A percentile compares a stretch with the other conserved stretches of the same genome.
phyloP scores from a whole-genome alignment of 345 rosid species.

The Nasturtium officinale region DNA sequence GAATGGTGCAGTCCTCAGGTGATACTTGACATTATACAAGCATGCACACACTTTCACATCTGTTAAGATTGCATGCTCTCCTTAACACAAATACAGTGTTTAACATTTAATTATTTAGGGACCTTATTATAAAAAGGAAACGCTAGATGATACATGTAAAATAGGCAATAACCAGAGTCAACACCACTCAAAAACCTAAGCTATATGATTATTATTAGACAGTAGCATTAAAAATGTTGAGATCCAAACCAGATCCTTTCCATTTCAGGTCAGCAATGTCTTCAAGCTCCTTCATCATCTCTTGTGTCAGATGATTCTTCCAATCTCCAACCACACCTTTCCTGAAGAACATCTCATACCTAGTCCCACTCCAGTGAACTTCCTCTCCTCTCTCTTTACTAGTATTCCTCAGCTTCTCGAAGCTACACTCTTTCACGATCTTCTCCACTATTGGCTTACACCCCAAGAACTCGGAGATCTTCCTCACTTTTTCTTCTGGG shows the following conservation, averaged over 20 bases:
- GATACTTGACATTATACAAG: too few relatives aligned
- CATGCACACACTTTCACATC: too few relatives aligned
- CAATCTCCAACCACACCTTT: slow-evolving; percentile 52
- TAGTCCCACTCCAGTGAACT: slow-evolving; percentile 26
- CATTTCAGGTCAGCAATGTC: slow-evolving; percentile 37
- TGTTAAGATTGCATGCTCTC: too few relatives aligned
- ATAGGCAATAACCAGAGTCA: not conserved
- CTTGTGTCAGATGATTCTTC: slow-evolving; percentile 44
- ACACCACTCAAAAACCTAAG: slow-evolving; percentile 4
- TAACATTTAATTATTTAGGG: too few relatives aligned
- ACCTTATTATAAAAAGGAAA: too few relatives aligned
- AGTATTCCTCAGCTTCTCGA: slow-evolving; percentile 42
- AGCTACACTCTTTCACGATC: slow-evolving; percentile 43
- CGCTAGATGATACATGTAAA: not conserved
- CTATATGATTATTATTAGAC: slow-evolving; percentile 9
- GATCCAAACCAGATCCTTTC: slow-evolving; percentile 39
- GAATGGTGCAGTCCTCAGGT: too few relatives aligned
- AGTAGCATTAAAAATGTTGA: slow-evolving; percentile 24
- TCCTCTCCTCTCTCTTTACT: slow-evolving; percentile 43
- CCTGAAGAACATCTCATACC: slow-evolving; percentile 44
- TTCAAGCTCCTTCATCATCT: slow-evolving; percentile 44
- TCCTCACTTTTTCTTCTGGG: slow-evolving; percentile 32
- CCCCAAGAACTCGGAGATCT: slow-evolving; percentile 48
- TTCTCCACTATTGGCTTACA: slow-evolving; percentile 38
- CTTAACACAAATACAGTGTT: too few relatives aligned